Evolutionary conservation across 306 rosid species (phyloP).

Genomic region (Ammopiptanthus mongolicus): DNA sequence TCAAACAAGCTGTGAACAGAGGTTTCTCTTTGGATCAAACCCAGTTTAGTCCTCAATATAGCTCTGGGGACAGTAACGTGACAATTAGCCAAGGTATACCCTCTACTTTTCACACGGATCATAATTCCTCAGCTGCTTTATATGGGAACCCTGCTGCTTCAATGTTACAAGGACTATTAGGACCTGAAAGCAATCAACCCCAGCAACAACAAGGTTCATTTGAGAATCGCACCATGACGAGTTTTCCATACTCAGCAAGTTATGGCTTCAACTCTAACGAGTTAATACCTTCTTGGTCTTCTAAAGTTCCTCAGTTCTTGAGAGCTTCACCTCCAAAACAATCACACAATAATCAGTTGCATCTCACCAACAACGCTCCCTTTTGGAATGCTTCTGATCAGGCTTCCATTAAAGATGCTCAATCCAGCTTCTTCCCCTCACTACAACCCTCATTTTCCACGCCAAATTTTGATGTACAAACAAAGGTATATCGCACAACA

Average conservation of each 20-base stretch:
- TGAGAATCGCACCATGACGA: slow-evolving; percentile 31
- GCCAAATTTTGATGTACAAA: slow-evolving; percentile 46
- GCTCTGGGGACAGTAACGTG: slow-evolving; percentile 68
- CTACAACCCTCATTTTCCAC: slow-evolving; percentile 60
- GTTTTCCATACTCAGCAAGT: slow-evolving; percentile 37
- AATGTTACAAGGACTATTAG: slow-evolving; percentile 65
- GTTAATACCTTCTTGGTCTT: slow-evolving; percentile 38
- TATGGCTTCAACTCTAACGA: slow-evolving; percentile 57
- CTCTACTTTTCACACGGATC: slow-evolving; percentile 49
- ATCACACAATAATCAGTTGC: slow-evolving; percentile 48
- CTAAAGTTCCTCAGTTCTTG: slow-evolving; percentile 69
- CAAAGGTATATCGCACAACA: slow-evolving; percentile 46
- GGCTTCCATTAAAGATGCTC: slow-evolving; percentile 55
- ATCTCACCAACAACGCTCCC: slow-evolving; percentile 73
- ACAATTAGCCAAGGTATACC: slow-evolving; percentile 66
- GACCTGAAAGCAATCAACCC: slow-evolving; percentile 33
- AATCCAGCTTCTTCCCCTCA: slow-evolving; percentile 56
- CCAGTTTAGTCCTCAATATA: slow-evolving; percentile 77
- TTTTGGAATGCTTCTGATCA: slow-evolving; percentile 94
- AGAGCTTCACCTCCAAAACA: slow-evolving; percentile 78
- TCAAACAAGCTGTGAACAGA: slow-evolving; percentile 45
- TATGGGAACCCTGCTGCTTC: slow-evolving; percentile 59
- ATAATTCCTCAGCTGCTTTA: slow-evolving; percentile 19
- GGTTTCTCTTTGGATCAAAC: slow-evolving; percentile 76
- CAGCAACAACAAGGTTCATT: slow-evolving; percentile 46